Percentiles rank a stretch among this genome's conserved stretches.
These are phyloP conservation scores for Rhododendron molle DNA, from an alignment of 148 eudicot genomes.

Conservation along the genomic window DNA sequence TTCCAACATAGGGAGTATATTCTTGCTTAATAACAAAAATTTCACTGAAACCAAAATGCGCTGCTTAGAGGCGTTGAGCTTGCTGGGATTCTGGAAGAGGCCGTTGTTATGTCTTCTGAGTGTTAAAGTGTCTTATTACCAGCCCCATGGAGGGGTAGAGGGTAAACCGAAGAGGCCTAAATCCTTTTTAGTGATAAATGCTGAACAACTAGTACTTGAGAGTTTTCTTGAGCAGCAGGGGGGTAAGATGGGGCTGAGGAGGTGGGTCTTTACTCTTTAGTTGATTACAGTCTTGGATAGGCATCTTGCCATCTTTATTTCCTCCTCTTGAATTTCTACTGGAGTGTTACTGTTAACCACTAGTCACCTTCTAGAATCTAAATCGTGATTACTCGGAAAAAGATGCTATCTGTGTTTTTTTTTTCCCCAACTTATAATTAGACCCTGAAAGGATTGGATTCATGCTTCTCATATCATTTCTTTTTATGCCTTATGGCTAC, in stretches of 20 bases:
- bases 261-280: background rate
- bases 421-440: background rate
- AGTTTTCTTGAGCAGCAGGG: background rate
- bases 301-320: background rate
- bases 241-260: background rate
- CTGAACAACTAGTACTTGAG: background rate
- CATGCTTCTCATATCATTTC: background rate
- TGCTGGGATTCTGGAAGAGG: background rate
- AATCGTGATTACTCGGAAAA: background rate
- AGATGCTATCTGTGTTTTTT: background rate
- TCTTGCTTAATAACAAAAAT: background rate
- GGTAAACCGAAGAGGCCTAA: background rate
- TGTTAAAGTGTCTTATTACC: background rate
- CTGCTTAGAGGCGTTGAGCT: background rate
- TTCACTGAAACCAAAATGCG: background rate
- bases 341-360: background rate
- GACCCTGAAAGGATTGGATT: background rate
- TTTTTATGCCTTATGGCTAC: background rate
- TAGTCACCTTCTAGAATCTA: background rate
- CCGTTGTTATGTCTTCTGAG: background rate
- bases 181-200: background rate
- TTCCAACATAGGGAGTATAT: background rate
- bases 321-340: background rate
- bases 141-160: background rate
- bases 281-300: conserved; percentile 1